Base-by-base conservation (phyloP, 805 yeast genomes). In the Ogataea saltuana region DNA sequence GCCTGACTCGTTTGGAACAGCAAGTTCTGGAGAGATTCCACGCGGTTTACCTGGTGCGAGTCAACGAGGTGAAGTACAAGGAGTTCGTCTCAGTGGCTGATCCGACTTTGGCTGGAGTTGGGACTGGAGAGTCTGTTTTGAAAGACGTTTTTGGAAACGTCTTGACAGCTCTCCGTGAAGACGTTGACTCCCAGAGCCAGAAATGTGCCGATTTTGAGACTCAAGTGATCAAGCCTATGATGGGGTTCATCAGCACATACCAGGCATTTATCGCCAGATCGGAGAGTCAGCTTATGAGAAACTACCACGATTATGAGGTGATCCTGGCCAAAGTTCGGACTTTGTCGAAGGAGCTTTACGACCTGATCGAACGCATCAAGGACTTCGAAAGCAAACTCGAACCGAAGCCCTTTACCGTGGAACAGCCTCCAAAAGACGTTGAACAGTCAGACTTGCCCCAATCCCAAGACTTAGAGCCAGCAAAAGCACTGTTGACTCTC, bases 191-290 rank as follows among this genome's bases (percentile, higher is more conserved):
- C 4, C 34, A 42, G 13, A 15, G 20, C 18, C 40, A 35, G 10
- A 10, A 25, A 3, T n/a, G 33, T n/a, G 20, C 21, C 9, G 39
- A 40, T 10, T 35, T 47, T 26, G 31, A 50, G n/a, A 15, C 10
- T 1, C 4, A 12, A 4, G 25, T 49, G 10, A 17, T 47, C 3
- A 32, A 40, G 19, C 51, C 54, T 2, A 20, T 50, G 19, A 20
- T 17, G 13, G 9, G n/a, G 0, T 50, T 50, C 17, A 42, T 42
- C 20, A 7, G 4, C 2, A 23, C 28, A 19, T 49, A 49, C 41
- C 47, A 41, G 23, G 23, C 40, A 5, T 49, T 50, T 12, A 36
- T 44, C 2, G 36, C 34, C 7, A 29, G 41, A 26, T 35, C 33
- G 3, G 39, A 47, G 18, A 18, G 16, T 4, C 29, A 7, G 4